These are phyloP conservation scores for Boletus rubropictus DNA, from an alignment of 768 basidiomycete species.

Conservation along the genomic window DNA sequence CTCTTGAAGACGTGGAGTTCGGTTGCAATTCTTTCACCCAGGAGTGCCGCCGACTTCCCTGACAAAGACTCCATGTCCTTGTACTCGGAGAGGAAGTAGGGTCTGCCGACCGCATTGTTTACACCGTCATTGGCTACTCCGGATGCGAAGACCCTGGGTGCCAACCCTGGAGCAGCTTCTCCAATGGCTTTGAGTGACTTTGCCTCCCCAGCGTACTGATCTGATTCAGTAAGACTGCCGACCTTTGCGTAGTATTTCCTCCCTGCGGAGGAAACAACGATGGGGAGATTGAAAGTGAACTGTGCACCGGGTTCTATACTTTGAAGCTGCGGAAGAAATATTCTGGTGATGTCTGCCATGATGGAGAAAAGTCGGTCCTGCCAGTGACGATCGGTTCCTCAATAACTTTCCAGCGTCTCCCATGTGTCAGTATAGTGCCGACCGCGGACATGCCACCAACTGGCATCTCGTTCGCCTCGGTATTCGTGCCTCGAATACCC, in stretches of 20 bases:
- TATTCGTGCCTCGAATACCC: slow-evolving; percentile 25
- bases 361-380: neutral
- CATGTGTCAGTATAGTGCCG: slow-evolving; percentile 81
- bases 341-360: slow-evolving; percentile 16
- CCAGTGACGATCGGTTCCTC: no score
- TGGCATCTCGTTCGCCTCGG: slow-evolving; percentile 82
- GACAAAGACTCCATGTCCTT: slow-evolving; percentile 51
- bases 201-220: slow-evolving; percentile 66
- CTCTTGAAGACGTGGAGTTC: slow-evolving; percentile 60
- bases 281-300: slow-evolving; percentile 43
- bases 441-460: slow-evolving; percentile 71
- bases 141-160: slow-evolving; percentile 49
- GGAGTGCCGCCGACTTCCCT: slow-evolving; percentile 37
- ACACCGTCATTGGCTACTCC: slow-evolving; percentile 33
- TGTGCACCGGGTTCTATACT: slow-evolving; percentile 45
- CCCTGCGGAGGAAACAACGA: slow-evolving; percentile 52
- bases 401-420: no score
- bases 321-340: slow-evolving; percentile 42
- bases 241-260: slow-evolving; percentile 57
- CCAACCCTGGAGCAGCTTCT: slow-evolving; percentile 61
- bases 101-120: slow-evolving; percentile 34
- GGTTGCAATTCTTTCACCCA: slow-evolving; percentile 58
- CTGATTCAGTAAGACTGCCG: slow-evolving; percentile 46
- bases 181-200: slow-evolving; percentile 62
- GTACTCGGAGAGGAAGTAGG: slow-evolving; percentile 73